Evolutionary conservation across 768 basidiomycete genomes (phyloP).

Genomic region (Russula griseocarnosa): DNA sequence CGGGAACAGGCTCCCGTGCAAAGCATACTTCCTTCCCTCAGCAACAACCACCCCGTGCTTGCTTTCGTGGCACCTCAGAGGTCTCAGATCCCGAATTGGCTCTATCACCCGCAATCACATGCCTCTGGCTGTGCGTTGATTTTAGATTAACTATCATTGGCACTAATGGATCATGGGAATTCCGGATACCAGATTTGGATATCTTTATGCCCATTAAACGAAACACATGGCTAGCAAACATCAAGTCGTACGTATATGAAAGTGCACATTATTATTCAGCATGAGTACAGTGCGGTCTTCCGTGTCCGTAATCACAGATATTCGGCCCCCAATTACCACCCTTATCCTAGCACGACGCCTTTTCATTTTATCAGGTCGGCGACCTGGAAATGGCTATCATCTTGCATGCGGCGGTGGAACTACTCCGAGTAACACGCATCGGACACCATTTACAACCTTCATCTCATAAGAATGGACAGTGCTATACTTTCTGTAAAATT

Average conservation of each 20-base stretch:
- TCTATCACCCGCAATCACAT: not conserved
- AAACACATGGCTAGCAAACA: constrained; percentile 24
- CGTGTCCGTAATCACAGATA: too few species aligned
- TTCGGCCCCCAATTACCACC: too few species aligned
- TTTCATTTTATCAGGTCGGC: too few species aligned
- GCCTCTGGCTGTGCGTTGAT: not conserved
- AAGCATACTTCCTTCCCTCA: not conserved
- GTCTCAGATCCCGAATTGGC: not conserved
- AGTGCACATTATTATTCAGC: too few species aligned
- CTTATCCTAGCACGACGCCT: too few species aligned
- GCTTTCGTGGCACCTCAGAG: not conserved
- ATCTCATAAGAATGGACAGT: not conserved
- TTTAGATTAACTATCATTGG: too few species aligned
- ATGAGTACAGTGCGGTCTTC: too few species aligned
- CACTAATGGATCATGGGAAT: too few species aligned
- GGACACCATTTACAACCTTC: not conserved
- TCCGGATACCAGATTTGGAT: not conserved
- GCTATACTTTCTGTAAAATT: not conserved
- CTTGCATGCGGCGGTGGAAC: too few species aligned
- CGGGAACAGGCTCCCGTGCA: not conserved
- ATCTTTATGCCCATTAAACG: not conserved
- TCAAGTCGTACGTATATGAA: too few species aligned
- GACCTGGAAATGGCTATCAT: too few species aligned
- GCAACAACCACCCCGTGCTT: not conserved
- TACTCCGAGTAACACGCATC: not conserved